These are phyloP conservation scores for Hibiscus mutabilis DNA, from an alignment of 345 rosid genomes.

Conservation along the genomic window DNA sequence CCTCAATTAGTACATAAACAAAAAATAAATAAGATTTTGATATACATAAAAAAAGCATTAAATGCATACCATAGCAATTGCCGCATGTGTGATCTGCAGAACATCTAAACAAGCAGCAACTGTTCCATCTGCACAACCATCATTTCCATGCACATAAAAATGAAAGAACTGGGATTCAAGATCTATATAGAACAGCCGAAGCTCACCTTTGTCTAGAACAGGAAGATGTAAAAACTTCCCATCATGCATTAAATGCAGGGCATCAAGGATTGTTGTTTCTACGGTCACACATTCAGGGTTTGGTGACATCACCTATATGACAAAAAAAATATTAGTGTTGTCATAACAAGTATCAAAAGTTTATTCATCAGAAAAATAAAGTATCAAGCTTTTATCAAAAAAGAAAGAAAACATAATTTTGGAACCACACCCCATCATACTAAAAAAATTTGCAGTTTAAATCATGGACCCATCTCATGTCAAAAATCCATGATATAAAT, in stretches of 20 bases:
- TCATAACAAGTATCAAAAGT: neutral
- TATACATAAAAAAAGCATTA: neutral
- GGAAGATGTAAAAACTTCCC: constrained; percentile 98
- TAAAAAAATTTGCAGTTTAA: neutral
- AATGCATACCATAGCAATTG: constrained; percentile 75
- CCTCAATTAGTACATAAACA: too few species aligned
- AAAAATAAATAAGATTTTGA: neutral
- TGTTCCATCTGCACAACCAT: constrained; percentile 60
- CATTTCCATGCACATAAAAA: neutral
- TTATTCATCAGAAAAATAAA: too few species aligned
- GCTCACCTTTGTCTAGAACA: constrained; percentile 64
- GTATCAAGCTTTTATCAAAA: neutral
- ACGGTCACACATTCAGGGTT: constrained; percentile 80
- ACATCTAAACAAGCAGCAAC: constrained; percentile 84
- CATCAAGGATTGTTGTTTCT: constrained; percentile 93
- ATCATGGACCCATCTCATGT: neutral
- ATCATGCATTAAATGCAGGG: constrained; percentile 90
- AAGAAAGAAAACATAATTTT: neutral
- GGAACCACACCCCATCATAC: neutral
- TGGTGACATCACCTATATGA: constrained; percentile 76
- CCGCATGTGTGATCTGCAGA: constrained; percentile 89
- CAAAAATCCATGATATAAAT: neutral
- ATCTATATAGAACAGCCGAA: constrained; percentile 1
- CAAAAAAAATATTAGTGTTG: neutral
- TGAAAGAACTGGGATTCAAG: neutral